These are phyloP conservation scores for Spirogloea muscicola DNA, from an alignment of 139 green algal species.

Conservation along the genomic window DNA sequence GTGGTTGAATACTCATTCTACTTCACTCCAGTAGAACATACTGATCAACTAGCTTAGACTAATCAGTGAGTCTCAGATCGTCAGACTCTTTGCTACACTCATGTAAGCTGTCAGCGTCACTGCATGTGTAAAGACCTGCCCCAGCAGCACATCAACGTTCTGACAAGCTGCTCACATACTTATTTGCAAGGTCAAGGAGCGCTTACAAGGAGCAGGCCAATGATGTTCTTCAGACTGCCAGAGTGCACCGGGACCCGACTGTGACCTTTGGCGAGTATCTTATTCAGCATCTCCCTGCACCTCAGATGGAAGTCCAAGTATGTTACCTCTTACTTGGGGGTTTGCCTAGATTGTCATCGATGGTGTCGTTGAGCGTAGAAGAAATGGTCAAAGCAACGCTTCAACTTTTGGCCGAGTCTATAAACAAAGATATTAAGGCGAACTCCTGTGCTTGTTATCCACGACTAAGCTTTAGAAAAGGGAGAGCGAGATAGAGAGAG, in stretches of 20 bases:
- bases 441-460: slow-evolving; percentile 7
- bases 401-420: background rate
- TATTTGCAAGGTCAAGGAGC: background rate
- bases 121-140: background rate
- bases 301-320: background rate
- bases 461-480: background rate
- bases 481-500: background rate
- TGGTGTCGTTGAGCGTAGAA: background rate
- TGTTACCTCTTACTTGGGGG: background rate
- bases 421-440: slow-evolving; percentile 1
- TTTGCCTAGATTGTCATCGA: background rate
- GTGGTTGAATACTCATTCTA: background rate
- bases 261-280: slow-evolving; percentile 18
- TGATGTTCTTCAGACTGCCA: slow-evolving; percentile 23
- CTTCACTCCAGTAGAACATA: background rate
- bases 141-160: background rate
- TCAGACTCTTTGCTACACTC: too few relatives aligned
- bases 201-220: slow-evolving; percentile 12
- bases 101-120: background rate
- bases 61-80: too few relatives aligned
- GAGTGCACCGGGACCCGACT: slow-evolving; percentile 19
- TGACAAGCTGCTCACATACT: background rate
- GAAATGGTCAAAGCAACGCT: slow-evolving; percentile 13
- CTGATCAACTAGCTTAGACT: too few relatives aligned
- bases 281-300: slow-evolving; percentile 9